Base-by-base conservation (phyloP, 345 rosid genomes). In the Pseudoturritis turrita region DNA sequence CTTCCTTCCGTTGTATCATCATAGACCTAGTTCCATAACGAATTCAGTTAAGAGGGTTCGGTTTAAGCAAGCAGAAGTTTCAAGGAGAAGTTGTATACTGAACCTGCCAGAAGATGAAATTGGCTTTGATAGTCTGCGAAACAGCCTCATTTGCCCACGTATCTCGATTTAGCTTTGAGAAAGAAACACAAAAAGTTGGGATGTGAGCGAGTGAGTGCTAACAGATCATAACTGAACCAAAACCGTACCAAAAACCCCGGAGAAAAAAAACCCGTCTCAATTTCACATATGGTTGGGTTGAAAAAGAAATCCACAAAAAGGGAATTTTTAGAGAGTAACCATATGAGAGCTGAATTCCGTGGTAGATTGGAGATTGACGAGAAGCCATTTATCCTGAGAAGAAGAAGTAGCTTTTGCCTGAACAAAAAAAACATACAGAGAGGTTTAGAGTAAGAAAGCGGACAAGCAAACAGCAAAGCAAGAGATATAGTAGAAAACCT, bases 91-190 rank as follows among this genome's bases (percentile, higher is more conserved):
- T 43, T 41, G 3, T 33, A 52, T 35, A 44, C 49, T 37, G 36
- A 26, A 95, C 98, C 97, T 96, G 99, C 97, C 97, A 96, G 82
- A 92, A 96, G 79, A 91, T 86, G 80, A 95, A 95, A 72, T 90
- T 92, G 23, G 96, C 86, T 70, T 83, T 82, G 65, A 92, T 76
- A 43, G 98, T 92, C 75, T 92, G 91, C 61, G 95, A 81, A 73
- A 96, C 97, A 51, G 98, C 92, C 72, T 87, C 97, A 79, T 96
- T 89, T 63, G 95, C 98, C 99, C 99, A 96, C 23, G 99, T 96
- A 80, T 96, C 98, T 66, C 99, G 84, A 78, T 96, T 96, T 73
- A 96, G 97, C 99, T 75, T 92, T 77, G 75, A 85, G 33, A 79
- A 22, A 68, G 29, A 44, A 83, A 81, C 39, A 73, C 39, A 77